A percentile compares a stretch with the other conserved stretches of the same genome.
Evolutionary conservation across 2,329 filamentous ascomycete genomes (phyloP).

Genomic region (Penicillium sp.): DNA sequence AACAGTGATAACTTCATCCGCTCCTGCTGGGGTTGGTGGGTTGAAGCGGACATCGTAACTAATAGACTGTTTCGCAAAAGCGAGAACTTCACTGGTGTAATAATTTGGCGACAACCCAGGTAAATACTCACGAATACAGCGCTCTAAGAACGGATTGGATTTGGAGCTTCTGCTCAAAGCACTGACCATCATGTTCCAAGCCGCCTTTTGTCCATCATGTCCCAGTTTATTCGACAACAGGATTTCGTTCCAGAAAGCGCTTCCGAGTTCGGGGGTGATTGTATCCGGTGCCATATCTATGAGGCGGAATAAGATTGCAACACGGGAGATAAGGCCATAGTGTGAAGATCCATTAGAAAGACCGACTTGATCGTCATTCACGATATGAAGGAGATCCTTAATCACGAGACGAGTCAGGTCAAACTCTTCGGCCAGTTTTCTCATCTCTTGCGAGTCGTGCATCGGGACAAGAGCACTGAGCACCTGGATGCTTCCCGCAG

Average conservation of each 20-base stretch:
- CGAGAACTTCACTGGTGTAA: constrained; percentile 41
- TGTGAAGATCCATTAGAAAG: constrained; percentile 41
- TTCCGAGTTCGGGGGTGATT: constrained; percentile 62
- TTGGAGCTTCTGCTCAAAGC: constrained; percentile 29
- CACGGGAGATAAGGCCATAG: constrained; percentile 52
- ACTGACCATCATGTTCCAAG: constrained; percentile 67
- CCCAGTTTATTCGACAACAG: constrained; percentile 65
- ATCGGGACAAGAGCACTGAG: constrained; percentile 48
- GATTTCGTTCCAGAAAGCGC: constrained; percentile 69
- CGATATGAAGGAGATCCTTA: constrained; percentile 62
- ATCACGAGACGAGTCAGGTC: constrained; percentile 63
- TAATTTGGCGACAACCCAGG: constrained; percentile 38
- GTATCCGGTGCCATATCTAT: constrained; percentile 62
- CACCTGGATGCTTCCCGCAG: constrained; percentile 72
- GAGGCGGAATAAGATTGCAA: constrained; percentile 60
- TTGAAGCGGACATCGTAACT: constrained; percentile 57
- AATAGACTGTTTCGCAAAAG: constrained; percentile 44
- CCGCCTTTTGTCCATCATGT: constrained; percentile 61
- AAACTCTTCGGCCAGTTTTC: constrained; percentile 60
- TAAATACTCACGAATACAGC: constrained; percentile 45
- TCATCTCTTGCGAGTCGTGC: constrained; percentile 54
- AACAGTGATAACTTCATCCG: constrained; percentile 44
- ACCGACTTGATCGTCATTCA: constrained; percentile 44
- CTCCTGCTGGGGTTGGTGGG: constrained; percentile 47
- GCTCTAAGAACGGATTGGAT: constrained; percentile 44